phyloP scores from a whole-genome alignment of 2,329 filamentous ascomycete species.

The Stemphylium lycopersici region DNA sequence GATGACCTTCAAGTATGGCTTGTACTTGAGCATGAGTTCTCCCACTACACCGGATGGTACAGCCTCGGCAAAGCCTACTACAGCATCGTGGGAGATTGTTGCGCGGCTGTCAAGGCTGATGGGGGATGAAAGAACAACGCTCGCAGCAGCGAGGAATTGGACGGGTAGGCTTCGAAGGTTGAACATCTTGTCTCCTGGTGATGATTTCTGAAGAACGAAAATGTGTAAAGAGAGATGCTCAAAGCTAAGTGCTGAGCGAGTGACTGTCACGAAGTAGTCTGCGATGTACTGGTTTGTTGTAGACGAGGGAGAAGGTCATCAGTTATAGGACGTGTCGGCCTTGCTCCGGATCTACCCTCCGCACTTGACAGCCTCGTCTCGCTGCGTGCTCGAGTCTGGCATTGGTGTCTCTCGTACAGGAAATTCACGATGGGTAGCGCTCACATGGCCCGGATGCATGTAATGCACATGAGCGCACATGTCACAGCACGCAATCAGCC shows the following conservation, averaged over 20 bases:
- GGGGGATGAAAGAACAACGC: slow-evolving; percentile 33
- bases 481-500: not conserved
- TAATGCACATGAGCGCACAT: slow-evolving; percentile 11
- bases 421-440: slow-evolving; percentile 8
- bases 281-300: not conserved
- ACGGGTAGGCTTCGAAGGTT: slow-evolving; percentile 27
- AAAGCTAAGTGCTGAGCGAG: not conserved
- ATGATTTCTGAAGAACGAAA: not conserved
- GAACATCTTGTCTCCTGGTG: slow-evolving; percentile 26
- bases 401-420: slow-evolving; percentile 1
- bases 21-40: slow-evolving; percentile 60
- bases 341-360: not conserved
- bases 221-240: not conserved
- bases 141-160: slow-evolving; percentile 29
- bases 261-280: not conserved
- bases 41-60: slow-evolving; percentile 58
- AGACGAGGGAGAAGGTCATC: not conserved
- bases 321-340: slow-evolving; percentile 3
- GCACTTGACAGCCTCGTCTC: not conserved
- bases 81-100: slow-evolving; percentile 52
- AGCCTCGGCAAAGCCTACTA: slow-evolving; percentile 62
- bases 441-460: not conserved
- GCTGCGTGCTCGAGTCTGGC: not conserved
- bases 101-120: slow-evolving; percentile 46
- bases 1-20: slow-evolving; percentile 61